phyloP scores from a whole-genome alignment of 257 asterid genomes.

The Scutellaria baicalensis region DNA sequence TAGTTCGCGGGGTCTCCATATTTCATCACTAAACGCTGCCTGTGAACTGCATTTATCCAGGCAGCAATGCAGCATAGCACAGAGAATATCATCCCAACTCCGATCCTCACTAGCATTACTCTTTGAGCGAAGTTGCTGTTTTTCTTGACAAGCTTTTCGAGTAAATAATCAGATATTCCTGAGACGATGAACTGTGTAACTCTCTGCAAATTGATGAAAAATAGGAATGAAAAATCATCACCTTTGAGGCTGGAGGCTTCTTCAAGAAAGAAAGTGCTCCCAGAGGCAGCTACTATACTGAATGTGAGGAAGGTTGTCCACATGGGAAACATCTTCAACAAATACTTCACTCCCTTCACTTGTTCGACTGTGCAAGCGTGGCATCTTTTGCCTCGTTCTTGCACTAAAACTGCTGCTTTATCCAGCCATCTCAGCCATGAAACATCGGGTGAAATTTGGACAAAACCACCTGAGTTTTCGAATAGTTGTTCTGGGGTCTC shows the following conservation, averaged over 20 bases:
- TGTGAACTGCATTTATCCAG: neutral
- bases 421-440: constrained; percentile 24
- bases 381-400: neutral
- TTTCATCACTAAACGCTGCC: neutral
- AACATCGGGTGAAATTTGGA: neutral
- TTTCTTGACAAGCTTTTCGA: neutral
- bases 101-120: neutral
- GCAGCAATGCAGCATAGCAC: constrained; percentile 11
- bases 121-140: neutral
- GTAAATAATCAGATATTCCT: neutral
- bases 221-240: neutral
- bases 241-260: neutral
- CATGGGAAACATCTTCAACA: constrained; percentile 10
- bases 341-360: constrained; percentile 13
- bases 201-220: neutral
- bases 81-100: constrained; percentile 11
- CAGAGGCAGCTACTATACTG: neutral
- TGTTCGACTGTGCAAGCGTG: neutral
- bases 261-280: constrained; percentile 19
- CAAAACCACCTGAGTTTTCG: no score
- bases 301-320: constrained; percentile 12
- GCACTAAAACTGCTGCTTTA: constrained; percentile 7
- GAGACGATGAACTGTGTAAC: neutral
- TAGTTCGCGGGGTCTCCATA: neutral
- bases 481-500: no score